Evolutionary conservation across 164 flowering plant species (phyloP), one percentile per base, ranked within the genome.

Genomic region (Malania oleifera): DNA sequence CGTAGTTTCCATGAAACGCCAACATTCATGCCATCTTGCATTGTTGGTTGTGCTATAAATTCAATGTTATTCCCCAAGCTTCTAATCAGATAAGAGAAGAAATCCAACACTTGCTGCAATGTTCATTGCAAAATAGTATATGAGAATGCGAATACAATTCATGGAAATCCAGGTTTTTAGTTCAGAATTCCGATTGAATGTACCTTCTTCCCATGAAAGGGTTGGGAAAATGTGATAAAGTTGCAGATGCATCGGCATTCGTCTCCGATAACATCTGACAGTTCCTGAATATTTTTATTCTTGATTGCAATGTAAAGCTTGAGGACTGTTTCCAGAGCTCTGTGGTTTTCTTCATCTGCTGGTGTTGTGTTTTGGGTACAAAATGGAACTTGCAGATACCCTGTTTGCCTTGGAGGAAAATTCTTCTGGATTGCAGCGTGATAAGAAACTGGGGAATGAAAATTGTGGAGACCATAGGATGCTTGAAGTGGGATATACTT

Each of bases 121-220:
- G 45, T 3, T 23, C 15, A 23, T 1, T 1, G 44, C 3, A 10
- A 52, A 59, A 8, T 7, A 7, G 27, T 34, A 29, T 8, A 13
- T 15, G 7, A n/a, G n/a, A n/a, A n/a, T n/a, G n/a, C n/a, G n/a
- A n/a, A n/a, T n/a, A n/a, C n/a, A n/a, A n/a, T n/a, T n/a, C n/a
- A n/a, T n/a, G n/a, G n/a, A n/a, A n/a, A n/a, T n/a, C n/a, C n/a
- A n/a, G n/a, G n/a, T n/a, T n/a, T n/a, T n/a, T n/a, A n/a, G n/a
- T n/a, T n/a, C n/a, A n/a, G n/a, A n/a, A n/a, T n/a, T n/a, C n/a
- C n/a, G n/a, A n/a, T n/a, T n/a, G n/a, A n/a, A n/a, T n/a, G n/a
- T 74, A 85, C 92, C 86, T 76, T 60, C 72, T 83, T 83, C 17
- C 87, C 89, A 29, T 72, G 61, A 39, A 72, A 75, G 45, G 74